Base-by-base conservation (phyloP, 1,139 yeast species). In the Nakaseomyces bracarensis region DNA sequence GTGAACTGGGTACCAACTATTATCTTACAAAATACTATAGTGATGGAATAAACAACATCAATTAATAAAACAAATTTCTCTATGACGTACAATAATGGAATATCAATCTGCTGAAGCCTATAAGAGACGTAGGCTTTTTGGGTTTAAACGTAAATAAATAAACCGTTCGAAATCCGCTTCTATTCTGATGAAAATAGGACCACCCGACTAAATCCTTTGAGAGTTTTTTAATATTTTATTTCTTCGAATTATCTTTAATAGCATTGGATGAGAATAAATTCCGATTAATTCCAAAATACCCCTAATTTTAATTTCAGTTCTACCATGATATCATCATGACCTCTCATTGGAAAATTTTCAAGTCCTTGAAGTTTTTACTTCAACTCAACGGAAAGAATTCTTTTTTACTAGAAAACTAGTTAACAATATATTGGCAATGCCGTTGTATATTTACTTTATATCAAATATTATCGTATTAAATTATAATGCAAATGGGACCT, bases 221-320 rank as follows among this genome's bases (percentile, higher is more conserved):
- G 34, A 30, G 22, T 16, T 27, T 30, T 30, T 30, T 30, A 18
- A 30, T 18, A 9, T 18, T 18, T 30, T 18, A 18, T n/a, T 30
- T 18, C 22, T 18, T 10, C 21, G 14, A 30, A n/a, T 8, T 30
- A 18, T 19, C 10, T 30, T 18, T 18, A 30, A 30, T 30, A 16
- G 34, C 34, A 30, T 30, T 16, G 11, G 11, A 30, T 11, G 34
- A 30, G 34, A 30, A 30, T 30, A 16, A 8, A 30, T 9, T 30
- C 11, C 18, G 22, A 30, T 13, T 30, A 9, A 19, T 19, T 30
- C 11, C 22, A 16, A 30, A 30, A 27, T 10, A 16, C 34, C 34
- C 34, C 13, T 30, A 30, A 30, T 30, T 30, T 19, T 18, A 22
- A 30, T 18, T 30, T 30, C 34, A 30, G 34, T 30, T 30, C 34